Evolutionary conservation across 2,329 filamentous ascomycete species (phyloP), one percentile per base, ranked within the genome.

Genomic region (Colletotrichum sp.): DNA sequence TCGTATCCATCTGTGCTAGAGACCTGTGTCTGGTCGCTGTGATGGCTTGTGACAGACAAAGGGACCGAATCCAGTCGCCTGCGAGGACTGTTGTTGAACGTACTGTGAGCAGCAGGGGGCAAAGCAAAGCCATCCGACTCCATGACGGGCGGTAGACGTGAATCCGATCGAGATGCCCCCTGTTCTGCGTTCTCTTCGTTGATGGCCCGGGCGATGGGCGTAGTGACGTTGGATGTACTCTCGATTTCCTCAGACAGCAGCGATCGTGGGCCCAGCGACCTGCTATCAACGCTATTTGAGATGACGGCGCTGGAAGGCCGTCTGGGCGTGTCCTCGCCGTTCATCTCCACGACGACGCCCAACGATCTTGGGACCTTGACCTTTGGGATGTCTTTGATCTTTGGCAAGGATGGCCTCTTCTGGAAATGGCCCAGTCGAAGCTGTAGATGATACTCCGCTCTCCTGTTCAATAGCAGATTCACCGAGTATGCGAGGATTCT

Each of bases 1-100:
- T 93, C 92, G 79, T 93, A 93, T 1, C 92, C 92, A 78, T 93
- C 91, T 2, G 89, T 90, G 79, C 86, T 89, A 15, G 89, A 90
- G n/a, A 84, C 78, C 26, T 89, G 87, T 8, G 88, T 87, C 52
- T 80, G 78, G 59, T 85, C 87, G 79, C 88, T 91, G 55, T 87
- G 87, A 36, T 89, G 87, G 79, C 89, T 91, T 24, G 83, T 77
- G n/a, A 87, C 84, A 4, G 90, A 92, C 30, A 90, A 79, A 2
- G 90, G 86, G 49, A 85, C 84, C 1, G 90, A 91, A 79, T 90
- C 86, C 13, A 88, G 85, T 30, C 89, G 87, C 70, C 85, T 85
- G 12, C 89, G 85, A 5, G 83, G 85, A 71, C 80, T 85, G 67
- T 80, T 80, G 63, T 80, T 80, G 44, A 82, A 84, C 77, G 78